Percentiles rank a stretch among this genome's conserved stretches.
phyloP scores from a whole-genome alignment of 2,329 filamentous ascomycete genomes.

The Cadophora sp. region DNA sequence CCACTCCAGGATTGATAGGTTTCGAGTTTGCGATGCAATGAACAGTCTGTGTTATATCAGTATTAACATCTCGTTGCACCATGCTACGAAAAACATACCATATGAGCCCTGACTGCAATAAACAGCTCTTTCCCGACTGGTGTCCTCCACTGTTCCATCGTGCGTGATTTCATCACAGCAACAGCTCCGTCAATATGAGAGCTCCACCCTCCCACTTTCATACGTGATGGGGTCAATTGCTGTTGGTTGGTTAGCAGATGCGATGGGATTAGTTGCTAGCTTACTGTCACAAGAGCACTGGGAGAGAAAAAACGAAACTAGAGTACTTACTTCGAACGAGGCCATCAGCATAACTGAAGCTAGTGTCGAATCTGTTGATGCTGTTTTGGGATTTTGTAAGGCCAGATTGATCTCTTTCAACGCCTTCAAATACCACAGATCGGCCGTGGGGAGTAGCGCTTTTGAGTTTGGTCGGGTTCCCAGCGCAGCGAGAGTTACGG shows the following conservation, averaged over 20 bases:
- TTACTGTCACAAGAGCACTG: background rate
- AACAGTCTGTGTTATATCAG: slow-evolving; percentile 53
- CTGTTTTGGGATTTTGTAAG: slow-evolving; percentile 55
- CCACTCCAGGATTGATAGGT: slow-evolving; percentile 56
- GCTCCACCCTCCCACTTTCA: slow-evolving; percentile 63
- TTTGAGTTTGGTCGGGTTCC: slow-evolving; percentile 54
- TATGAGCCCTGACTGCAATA: slow-evolving; percentile 64
- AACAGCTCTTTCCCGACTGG: slow-evolving; percentile 61
- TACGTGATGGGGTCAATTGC: slow-evolving; percentile 57
- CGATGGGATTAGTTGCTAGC: background rate
- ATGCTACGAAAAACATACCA: slow-evolving; percentile 49
- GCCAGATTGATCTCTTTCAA: slow-evolving; percentile 58
- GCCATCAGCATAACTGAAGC: slow-evolving; percentile 64
- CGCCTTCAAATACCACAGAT: slow-evolving; percentile 60
- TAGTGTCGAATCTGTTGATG: slow-evolving; percentile 59
- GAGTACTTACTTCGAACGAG: slow-evolving; percentile 59
- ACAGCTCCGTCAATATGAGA: slow-evolving; percentile 67
- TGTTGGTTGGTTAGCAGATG: slow-evolving; percentile 38
- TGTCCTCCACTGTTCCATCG: slow-evolving; percentile 58
- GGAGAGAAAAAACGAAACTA: background rate
- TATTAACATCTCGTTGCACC: background rate
- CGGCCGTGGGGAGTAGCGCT: slow-evolving; percentile 48
- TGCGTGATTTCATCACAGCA: slow-evolving; percentile 61
- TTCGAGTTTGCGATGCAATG: slow-evolving; percentile 61
- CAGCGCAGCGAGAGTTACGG: slow-evolving; percentile 63